Evolutionary conservation across 768 basidiomycete genomes (phyloP).

Genomic region (Phlebiopsis gigantea): DNA sequence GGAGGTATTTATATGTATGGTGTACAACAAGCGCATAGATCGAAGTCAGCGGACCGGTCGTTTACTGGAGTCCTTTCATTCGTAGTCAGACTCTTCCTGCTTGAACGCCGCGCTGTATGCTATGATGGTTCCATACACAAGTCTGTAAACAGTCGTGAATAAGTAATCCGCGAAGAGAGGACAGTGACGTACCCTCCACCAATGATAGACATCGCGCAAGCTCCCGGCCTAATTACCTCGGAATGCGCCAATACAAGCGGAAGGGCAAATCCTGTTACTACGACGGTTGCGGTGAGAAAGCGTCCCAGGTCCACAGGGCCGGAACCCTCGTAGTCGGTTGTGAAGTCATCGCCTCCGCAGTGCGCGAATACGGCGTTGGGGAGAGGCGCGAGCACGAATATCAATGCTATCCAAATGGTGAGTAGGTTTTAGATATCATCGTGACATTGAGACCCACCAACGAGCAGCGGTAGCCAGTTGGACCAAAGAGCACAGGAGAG

Average conservation of each 20-base stretch:
- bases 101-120: conserved; percentile 82
- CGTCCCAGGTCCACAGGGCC: conserved; percentile 86
- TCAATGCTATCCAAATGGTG: conserved; percentile 55
- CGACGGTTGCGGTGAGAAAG: conserved; percentile 86
- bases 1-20: conserved; percentile 1
- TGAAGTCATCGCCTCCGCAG: conserved; percentile 87
- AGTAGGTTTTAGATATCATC: background rate
- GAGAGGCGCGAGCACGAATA: conserved; percentile 91
- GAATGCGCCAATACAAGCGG: conserved; percentile 92
- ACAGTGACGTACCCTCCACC: conserved; percentile 72
- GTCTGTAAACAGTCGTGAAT: conserved; percentile 29
- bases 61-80: conserved; percentile 30
- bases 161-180: background rate
- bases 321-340: conserved; percentile 63
- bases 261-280: conserved; percentile 90
- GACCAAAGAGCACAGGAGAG: conserved; percentile 93
- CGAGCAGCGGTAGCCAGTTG: conserved; percentile 96
- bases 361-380: conserved; percentile 94
- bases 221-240: conserved; percentile 74
- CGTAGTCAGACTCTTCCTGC: conserved; percentile 79
- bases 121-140: conserved; percentile 88
- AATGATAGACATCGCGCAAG: conserved; percentile 90
- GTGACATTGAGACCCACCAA: conserved; percentile 55
- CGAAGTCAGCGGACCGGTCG: background rate
- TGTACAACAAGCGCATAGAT: conserved; percentile 6